Evolutionary conservation across 768 basidiomycete species (phyloP), one percentile per base, ranked within the genome.

Genomic region (Serpula lacrymans): DNA sequence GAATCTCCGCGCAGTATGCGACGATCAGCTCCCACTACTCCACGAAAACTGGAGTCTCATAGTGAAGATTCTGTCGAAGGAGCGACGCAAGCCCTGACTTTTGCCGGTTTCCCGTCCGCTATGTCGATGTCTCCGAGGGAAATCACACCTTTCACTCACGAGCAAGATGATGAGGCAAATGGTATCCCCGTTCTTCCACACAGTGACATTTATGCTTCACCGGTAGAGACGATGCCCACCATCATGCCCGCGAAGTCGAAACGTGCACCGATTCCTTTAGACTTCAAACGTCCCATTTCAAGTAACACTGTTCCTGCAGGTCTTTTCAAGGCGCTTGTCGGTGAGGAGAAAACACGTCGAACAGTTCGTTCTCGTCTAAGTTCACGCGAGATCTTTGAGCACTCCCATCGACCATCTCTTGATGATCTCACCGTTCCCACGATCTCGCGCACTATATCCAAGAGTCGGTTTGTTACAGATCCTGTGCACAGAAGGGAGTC

Each of bases 281-380:
- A 90, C 58, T 92, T 89, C 68, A 79, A 70, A 53, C 78, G 78
- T 43, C 72, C 79, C 13, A 60, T 71, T 10, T 74, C 74, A 12
- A 78, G 69, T 24, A 88, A 87, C 51, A 91, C 85, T 5, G 82
- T 90, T 7, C 89, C 89, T 14, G 89, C 89, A 24, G 87, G 87
- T 2, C 54, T 91, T 41, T 92, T 92, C 75, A 90, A 90, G 64
- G 84, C 86, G 9, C 69, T 88, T 36, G 80, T 74, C 20, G 55
- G 54, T 14, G 86, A 89, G 32, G 85, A 85, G 46, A 72, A 82
- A 31, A 81, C 82, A 2, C 76, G 86, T 41, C 70, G 78, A 32
- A 70, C 69, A 32, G 84, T 87, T n/a, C 82, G 85, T 34, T 89
- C 88, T 16, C 73, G 87, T 26, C 71, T 89, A 42, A 70, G 77